phyloP scores from a whole-genome alignment of 495 filamentous ascomycete genomes.

The Neurospora sp. region DNA sequence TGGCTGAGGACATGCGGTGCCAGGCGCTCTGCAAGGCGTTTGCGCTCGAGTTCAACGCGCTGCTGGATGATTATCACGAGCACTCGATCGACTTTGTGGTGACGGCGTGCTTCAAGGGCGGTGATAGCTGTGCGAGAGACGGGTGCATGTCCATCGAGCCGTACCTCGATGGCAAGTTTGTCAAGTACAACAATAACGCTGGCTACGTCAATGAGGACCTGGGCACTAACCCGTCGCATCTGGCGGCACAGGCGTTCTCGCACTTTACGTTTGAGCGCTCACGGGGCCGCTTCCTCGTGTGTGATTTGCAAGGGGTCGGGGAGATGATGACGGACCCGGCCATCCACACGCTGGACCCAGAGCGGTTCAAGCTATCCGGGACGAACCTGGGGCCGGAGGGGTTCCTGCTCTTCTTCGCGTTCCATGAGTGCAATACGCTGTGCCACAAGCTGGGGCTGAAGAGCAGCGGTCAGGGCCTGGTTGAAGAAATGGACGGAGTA shows the following conservation, averaged over 20 bases:
- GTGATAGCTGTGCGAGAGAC: not conserved
- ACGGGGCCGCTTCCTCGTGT: slow-evolving; percentile 21
- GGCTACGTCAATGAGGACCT: slow-evolving; percentile 23
- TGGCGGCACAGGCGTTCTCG: slow-evolving; percentile 30
- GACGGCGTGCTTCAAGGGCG: slow-evolving; percentile 18
- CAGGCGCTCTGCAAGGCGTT: slow-evolving; percentile 31
- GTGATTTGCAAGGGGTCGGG: slow-evolving; percentile 28
- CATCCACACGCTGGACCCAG: slow-evolving; percentile 23
- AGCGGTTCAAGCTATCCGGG: slow-evolving; percentile 20
- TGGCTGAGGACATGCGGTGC: slow-evolving; percentile 26
- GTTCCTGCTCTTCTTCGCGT: slow-evolving; percentile 29
- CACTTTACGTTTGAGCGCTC: slow-evolving; percentile 37
- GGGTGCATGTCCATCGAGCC: slow-evolving; percentile 24
- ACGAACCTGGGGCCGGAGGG: slow-evolving; percentile 21
- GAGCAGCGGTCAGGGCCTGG: slow-evolving; percentile 2
- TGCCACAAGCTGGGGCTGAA: slow-evolving; percentile 31
- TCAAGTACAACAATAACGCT: slow-evolving; percentile 33
- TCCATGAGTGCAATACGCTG: slow-evolving; percentile 28
- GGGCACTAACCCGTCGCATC: slow-evolving; percentile 12
- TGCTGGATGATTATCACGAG: slow-evolving; percentile 7
- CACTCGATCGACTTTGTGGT: slow-evolving; percentile 27
- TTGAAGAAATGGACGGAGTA: slow-evolving; percentile 8
- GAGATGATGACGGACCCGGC: slow-evolving; percentile 27
- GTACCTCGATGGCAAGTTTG: slow-evolving; percentile 23
- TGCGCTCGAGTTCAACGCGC: slow-evolving; percentile 31